Evolutionary conservation across 1,139 yeast species (phyloP).

Genomic region (Pichia terricola): DNA sequence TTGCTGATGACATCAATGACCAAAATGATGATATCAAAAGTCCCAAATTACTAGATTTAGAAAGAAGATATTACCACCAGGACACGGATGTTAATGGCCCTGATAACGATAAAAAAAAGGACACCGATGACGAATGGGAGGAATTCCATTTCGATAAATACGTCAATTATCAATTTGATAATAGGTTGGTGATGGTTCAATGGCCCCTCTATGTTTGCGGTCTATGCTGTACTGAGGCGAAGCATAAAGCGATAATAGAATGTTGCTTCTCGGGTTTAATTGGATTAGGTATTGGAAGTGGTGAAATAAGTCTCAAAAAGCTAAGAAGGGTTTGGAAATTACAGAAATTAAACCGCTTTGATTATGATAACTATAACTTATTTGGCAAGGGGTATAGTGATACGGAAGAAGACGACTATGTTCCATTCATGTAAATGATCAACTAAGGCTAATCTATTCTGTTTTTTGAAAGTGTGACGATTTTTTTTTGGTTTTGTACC

Average conservation of each 20-base stretch:
- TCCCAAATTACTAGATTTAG: conserved; percentile 1
- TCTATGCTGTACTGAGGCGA: conserved; percentile 24
- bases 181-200: conserved; percentile 30
- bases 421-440: conserved; percentile 21
- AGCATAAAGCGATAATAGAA: conserved; percentile 24
- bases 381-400: conserved; percentile 11
- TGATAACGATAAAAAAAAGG: background rate
- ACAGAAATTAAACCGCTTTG: conserved; percentile 39
- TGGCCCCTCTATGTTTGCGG: conserved; percentile 32
- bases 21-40: background rate
- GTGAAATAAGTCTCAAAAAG: conserved; percentile 26
- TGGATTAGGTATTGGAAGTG: conserved; percentile 29
- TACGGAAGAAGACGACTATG: conserved; percentile 24
- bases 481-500: too few species aligned
- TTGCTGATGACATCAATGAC: conserved; percentile 11
- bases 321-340: conserved; percentile 27
- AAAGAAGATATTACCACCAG: conserved; percentile 2
- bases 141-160: conserved; percentile 19
- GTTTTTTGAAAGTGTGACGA: too few species aligned
- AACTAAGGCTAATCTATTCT: too few species aligned
- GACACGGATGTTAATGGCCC: background rate
- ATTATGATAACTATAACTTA: conserved; percentile 28
- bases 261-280: conserved; percentile 27
- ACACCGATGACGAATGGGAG: conserved; percentile 6
- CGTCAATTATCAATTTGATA: conserved; percentile 25